Evolutionary conservation across 805 yeast species (phyloP).

Genomic region (Yarrowia sp.): DNA sequence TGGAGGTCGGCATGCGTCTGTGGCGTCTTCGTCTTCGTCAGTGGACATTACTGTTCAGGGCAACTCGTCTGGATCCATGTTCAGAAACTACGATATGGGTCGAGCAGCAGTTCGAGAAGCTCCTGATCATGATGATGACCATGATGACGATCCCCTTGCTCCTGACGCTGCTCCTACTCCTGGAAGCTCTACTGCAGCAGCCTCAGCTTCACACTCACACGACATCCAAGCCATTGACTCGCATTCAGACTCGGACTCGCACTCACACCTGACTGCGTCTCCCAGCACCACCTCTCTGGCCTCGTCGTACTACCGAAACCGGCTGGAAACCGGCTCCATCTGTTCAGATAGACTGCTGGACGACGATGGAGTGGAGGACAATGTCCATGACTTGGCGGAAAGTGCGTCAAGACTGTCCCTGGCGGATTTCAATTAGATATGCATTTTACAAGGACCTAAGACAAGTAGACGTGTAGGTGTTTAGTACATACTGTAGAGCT

Average conservation of each 20-base stretch:
- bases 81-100: not conserved
- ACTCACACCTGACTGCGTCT: not conserved
- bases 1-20: not conserved
- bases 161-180: not conserved
- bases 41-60: constrained; percentile 11
- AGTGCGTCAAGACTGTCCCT: not conserved
- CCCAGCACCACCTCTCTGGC: not conserved
- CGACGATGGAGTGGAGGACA: constrained; percentile 14
- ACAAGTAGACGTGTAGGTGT: too few relatives aligned
- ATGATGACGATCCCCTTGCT: not conserved
- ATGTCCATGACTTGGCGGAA: constrained; percentile 1
- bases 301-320: not conserved
- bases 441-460: too few relatives aligned
- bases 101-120: not conserved
- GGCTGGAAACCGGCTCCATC: constrained; percentile 9
- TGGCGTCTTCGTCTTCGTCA: not conserved
- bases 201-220: too few relatives aligned
- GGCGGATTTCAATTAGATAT: not conserved
- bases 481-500: too few relatives aligned
- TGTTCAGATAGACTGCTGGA: constrained; percentile 11
- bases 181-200: not conserved
- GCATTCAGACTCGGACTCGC: not conserved
- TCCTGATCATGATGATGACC: not conserved
- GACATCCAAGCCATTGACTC: too few relatives aligned
- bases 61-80: not conserved